Evolutionary conservation across 768 basidiomycete genomes (phyloP), one percentile per base, ranked within the genome.

Genomic region (Boletus vermiculosoides): DNA sequence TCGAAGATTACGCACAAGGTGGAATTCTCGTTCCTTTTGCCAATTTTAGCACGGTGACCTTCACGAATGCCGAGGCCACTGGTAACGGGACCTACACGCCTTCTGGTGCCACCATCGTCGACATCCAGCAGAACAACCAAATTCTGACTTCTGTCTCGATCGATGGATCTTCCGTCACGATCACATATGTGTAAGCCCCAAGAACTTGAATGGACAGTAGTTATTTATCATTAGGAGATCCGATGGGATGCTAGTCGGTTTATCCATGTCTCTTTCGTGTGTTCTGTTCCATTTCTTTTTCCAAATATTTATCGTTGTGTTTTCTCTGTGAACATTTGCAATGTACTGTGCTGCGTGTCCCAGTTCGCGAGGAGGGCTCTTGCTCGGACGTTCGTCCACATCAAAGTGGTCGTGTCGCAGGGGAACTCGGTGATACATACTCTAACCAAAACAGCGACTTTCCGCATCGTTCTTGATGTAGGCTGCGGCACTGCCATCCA

Each of bases 21-120:
- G 47, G 47, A 25, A 2, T 3, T 2, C 15, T 33, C 13, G 22
- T 25, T 16, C 50, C 56, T 0, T 44, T 63, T 28, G 45, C 41
- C 30, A 20, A 58, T 50, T 63, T 62, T 22, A 11, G 28, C 13
- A 34, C 13, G 12, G 56, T 63, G 8, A 52, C 48, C 10, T 62
- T 63, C 20, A 54, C 40, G 18, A 48, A 34, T 20, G 39, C 56
- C 25, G 2, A 15, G 31, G 60, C 61, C n/a, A 36, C 20, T 10
- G 60, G 60, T 23, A 9, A 16, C 2, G 34, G 18, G 10, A 12
- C 0, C 7, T 28, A 30, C 42, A 25, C 31, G 5, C 52, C 60
- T 6, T 13, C 23, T 13, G 53, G 41, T n/a, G 49, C 49, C 30
- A 51, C 7, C 12, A 11, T 41, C 46, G 13, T 48, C 31, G 15